phyloP scores from a whole-genome alignment of 306 rosid genomes.

The Rosa rugosa region DNA sequence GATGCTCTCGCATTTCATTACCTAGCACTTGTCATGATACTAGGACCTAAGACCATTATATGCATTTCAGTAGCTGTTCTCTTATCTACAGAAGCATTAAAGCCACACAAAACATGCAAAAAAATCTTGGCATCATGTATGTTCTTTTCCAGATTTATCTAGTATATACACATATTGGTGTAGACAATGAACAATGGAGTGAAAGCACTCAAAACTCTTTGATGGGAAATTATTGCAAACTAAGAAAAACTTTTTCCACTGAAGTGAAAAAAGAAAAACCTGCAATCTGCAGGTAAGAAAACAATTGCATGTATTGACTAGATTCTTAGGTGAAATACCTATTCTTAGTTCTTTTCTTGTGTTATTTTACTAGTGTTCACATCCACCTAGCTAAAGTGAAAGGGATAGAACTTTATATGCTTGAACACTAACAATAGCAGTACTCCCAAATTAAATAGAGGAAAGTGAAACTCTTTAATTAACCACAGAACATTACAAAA shows the following conservation, averaged over 20 bases:
- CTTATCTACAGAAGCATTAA: too few relatives aligned
- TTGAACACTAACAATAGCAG: background rate
- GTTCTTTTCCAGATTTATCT: too few relatives aligned
- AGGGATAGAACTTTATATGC: background rate
- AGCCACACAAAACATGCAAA: background rate
- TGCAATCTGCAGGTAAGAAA: background rate
- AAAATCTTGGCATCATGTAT: background rate
- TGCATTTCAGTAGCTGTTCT: too few relatives aligned
- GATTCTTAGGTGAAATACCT: background rate
- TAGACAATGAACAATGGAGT: background rate
- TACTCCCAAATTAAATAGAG: background rate
- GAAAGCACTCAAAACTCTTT: background rate
- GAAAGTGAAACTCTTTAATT: constrained; percentile 35
- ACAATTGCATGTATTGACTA: background rate
- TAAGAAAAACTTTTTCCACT: background rate
- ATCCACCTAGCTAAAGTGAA: background rate
- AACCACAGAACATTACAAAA: constrained; percentile 38
- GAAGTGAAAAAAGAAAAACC: constrained; percentile 16
- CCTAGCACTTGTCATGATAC: too few relatives aligned
- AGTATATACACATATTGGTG: background rate
- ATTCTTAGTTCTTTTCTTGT: background rate
- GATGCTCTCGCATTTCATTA: too few relatives aligned
- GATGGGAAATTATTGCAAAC: constrained; percentile 19
- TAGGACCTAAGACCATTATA: too few relatives aligned
- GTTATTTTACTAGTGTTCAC: background rate